A percentile compares a stretch with the other conserved stretches of the same genome.
phyloP scores from a whole-genome alignment of 768 basidiomycete genomes.

The Macrolepiota dolichaula region DNA sequence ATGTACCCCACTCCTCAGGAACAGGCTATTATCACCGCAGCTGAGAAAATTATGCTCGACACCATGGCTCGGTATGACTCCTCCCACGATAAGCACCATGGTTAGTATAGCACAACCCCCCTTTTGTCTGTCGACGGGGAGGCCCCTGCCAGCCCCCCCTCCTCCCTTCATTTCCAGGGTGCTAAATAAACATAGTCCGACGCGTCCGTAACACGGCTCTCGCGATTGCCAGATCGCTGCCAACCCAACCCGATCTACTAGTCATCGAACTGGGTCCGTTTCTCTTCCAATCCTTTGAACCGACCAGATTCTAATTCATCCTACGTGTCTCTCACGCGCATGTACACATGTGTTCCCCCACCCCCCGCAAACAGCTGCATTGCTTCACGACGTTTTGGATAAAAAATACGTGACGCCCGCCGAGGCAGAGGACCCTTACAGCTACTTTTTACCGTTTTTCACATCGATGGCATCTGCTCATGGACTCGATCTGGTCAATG shows the following conservation, averaged over 20 bases:
- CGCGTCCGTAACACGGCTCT: constrained; percentile 81
- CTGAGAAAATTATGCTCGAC: constrained; percentile 67
- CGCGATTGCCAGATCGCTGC: constrained; percentile 51
- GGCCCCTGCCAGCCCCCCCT: constrained; percentile 3
- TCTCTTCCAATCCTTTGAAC: background rate
- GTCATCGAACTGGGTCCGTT: constrained; percentile 64
- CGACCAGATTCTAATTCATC: background rate
- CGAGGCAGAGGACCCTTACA: constrained; percentile 56
- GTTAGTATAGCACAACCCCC: constrained; percentile 37
- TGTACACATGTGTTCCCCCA: no score
- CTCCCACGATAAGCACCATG: constrained; percentile 78
- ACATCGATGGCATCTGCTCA: constrained; percentile 35
- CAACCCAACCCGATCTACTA: constrained; percentile 60
- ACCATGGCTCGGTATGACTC: constrained; percentile 78
- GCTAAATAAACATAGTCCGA: constrained; percentile 49
- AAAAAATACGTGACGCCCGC: constrained; percentile 73
- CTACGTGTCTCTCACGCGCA: constrained; percentile 5
- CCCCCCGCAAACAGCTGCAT: constrained; percentile 62
- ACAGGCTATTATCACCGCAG: constrained; percentile 47
- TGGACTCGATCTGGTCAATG: constrained; percentile 52
- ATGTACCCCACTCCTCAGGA: constrained; percentile 58
- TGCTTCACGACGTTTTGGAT: constrained; percentile 86
- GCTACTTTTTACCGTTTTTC: constrained; percentile 69
- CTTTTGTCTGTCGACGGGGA: background rate
- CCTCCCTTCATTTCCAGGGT: constrained; percentile 6